Evolutionary conservation across 805 yeast species (phyloP).

Genomic region (Soucietia sequanensis): DNA sequence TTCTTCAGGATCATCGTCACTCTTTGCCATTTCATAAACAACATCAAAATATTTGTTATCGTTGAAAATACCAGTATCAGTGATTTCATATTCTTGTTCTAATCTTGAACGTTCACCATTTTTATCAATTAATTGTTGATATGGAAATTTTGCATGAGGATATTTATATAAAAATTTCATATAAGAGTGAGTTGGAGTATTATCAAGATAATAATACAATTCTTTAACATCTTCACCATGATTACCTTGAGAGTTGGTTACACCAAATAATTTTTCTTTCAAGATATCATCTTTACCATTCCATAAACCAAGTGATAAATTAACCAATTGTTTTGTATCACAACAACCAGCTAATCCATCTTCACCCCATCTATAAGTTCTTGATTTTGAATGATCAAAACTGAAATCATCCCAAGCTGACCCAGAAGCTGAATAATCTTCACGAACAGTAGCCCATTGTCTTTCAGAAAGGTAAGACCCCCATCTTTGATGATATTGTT

Average conservation of each 20-base stretch:
- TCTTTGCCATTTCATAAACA: conserved; percentile 87
- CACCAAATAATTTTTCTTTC: conserved; percentile 84
- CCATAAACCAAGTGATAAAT: conserved; percentile 86
- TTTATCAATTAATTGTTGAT: conserved; percentile 66
- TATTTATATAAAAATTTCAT: conserved; percentile 90
- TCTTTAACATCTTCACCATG: conserved; percentile 97
- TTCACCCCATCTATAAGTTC: conserved; percentile 94
- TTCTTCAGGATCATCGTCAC: conserved; percentile 76
- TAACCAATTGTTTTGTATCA: conserved; percentile 75
- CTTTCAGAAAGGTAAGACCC: conserved; percentile 89
- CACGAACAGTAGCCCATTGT: conserved; percentile 85
- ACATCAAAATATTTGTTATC: conserved; percentile 82
- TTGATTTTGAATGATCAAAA: conserved; percentile 75
- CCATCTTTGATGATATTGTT: conserved; percentile 79
- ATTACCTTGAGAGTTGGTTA: conserved; percentile 90
- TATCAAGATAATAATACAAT: conserved; percentile 79
- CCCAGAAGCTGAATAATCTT: conserved; percentile 82
- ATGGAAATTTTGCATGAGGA: conserved; percentile 85
- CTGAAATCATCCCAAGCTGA: conserved; percentile 91
- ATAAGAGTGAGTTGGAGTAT: conserved; percentile 90
- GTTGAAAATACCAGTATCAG: conserved; percentile 76
- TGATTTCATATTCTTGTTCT: conserved; percentile 76
- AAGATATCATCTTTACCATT: conserved; percentile 82
- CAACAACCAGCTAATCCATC: conserved; percentile 91
- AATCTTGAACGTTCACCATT: conserved; percentile 62